Conservation (phyloP, 129 eudicot species). For the Ambrosia artemisiifolia region DNA sequence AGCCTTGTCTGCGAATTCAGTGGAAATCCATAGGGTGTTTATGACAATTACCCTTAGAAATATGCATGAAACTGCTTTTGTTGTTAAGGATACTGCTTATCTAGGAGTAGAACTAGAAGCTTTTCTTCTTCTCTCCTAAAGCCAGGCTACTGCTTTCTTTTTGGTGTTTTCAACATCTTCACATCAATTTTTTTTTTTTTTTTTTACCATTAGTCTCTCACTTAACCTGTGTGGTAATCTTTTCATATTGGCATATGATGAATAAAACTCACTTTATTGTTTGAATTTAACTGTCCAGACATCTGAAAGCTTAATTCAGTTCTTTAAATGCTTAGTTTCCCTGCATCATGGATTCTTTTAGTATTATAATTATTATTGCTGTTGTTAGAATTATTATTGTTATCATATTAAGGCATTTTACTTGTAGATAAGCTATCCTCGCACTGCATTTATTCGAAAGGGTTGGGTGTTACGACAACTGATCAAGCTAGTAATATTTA, state of each 20-base stretch:
- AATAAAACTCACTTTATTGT: not conserved
- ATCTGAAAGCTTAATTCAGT: not conserved
- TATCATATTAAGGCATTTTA: constrained; percentile 19
- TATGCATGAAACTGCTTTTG: too few relatives aligned
- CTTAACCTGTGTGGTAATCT: too few relatives aligned
- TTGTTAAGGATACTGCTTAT: too few relatives aligned
- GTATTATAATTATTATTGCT: not conserved
- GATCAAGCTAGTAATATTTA: constrained; percentile 83
- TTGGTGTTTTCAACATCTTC: too few relatives aligned
- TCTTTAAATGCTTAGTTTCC: not conserved
- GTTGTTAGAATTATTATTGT: not conserved
- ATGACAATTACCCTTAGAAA: too few relatives aligned
- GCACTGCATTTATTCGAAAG: constrained; percentile 66
- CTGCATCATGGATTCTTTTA: not conserved
- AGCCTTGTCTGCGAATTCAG: too few relatives aligned
- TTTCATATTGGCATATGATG: not conserved
- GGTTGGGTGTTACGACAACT: constrained; percentile 92
- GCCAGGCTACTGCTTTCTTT: too few relatives aligned
- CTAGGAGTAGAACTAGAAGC: too few relatives aligned
- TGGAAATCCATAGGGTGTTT: not conserved
- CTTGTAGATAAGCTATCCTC: constrained; percentile 88
- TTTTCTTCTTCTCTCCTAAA: too few relatives aligned
- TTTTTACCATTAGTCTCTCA: too few relatives aligned
- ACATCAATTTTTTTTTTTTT: too few relatives aligned
- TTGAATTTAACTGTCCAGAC: not conserved